phyloP scores from a whole-genome alignment of 2,329 filamentous ascomycete species.

The Aspergillus pseudoviridinutans region DNA sequence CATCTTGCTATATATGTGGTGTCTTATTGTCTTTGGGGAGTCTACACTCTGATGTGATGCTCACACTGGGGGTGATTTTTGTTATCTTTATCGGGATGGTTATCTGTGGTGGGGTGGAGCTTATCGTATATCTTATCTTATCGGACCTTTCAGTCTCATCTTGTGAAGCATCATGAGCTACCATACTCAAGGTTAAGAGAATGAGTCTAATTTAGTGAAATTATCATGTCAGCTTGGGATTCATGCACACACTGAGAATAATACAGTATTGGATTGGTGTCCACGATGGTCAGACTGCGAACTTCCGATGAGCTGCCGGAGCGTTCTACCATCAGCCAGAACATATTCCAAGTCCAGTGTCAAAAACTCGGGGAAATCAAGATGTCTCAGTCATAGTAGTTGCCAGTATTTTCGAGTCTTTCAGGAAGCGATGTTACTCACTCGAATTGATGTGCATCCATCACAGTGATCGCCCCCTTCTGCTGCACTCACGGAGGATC shows the following conservation, averaged over 20 bases:
- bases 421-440: not conserved
- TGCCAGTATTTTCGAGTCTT: not conserved
- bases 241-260: not conserved
- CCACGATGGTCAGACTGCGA: not conserved
- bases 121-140: not conserved
- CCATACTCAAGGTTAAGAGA: not conserved
- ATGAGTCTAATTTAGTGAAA: not conserved
- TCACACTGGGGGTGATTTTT: not conserved
- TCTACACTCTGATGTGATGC: not conserved
- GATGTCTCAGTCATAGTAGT: not conserved
- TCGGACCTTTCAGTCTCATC: not conserved
- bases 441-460: not conserved
- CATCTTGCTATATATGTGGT: slow-evolving; percentile 21
- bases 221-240: not conserved
- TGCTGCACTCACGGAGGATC: not conserved
- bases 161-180: too few relatives aligned
- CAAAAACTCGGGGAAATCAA: not conserved
- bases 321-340: not conserved
- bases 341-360: not conserved
- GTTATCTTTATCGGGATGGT: not conserved
- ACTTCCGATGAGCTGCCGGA: too few relatives aligned
- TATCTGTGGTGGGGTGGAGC: not conserved
- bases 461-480: slow-evolving; percentile 2
- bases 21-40: not conserved
- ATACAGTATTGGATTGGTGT: too few relatives aligned